Conservation (phyloP, 495 filamentous ascomycete genomes). For the Penicillium canescens region DNA sequence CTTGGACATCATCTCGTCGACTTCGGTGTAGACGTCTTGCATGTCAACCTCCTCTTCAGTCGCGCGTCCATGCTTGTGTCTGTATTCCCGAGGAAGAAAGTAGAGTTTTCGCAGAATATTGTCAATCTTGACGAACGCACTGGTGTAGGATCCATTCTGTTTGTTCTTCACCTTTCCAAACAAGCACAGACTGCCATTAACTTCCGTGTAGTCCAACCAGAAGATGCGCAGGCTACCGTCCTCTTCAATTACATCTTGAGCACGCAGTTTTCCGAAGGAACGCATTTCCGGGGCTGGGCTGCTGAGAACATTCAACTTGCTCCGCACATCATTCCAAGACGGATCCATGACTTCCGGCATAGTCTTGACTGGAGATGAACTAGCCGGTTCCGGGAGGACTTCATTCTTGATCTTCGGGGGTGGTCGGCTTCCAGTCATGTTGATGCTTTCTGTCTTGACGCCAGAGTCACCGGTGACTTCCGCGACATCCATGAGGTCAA, state of each 20-base stretch:
- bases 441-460: conserved; percentile 69
- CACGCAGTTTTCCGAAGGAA: conserved; percentile 73
- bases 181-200: conserved; percentile 87
- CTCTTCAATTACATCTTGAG: conserved; percentile 80
- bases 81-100: conserved; percentile 81
- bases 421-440: conserved; percentile 81
- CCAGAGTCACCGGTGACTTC: conserved; percentile 65
- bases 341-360: conserved; percentile 65
- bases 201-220: conserved; percentile 94
- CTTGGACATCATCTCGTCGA: conserved; percentile 79
- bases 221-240: conserved; percentile 93
- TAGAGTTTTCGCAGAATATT: conserved; percentile 91
- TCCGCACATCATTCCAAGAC: conserved; percentile 89
- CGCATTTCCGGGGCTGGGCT: conserved; percentile 64
- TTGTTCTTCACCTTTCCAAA: conserved; percentile 98
- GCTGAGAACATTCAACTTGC: conserved; percentile 80
- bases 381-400: conserved; percentile 64
- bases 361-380: conserved; percentile 73
- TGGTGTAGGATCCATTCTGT: conserved; percentile 72
- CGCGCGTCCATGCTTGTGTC: conserved; percentile 62
- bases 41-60: conserved; percentile 83
- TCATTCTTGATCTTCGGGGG: conserved; percentile 72
- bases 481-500: conserved; percentile 84
- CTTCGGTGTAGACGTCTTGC: conserved; percentile 86
- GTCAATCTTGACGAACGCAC: conserved; percentile 95